phyloP scores from a whole-genome alignment of 352 stramenopile species.

The Globisporangium middletonii region DNA sequence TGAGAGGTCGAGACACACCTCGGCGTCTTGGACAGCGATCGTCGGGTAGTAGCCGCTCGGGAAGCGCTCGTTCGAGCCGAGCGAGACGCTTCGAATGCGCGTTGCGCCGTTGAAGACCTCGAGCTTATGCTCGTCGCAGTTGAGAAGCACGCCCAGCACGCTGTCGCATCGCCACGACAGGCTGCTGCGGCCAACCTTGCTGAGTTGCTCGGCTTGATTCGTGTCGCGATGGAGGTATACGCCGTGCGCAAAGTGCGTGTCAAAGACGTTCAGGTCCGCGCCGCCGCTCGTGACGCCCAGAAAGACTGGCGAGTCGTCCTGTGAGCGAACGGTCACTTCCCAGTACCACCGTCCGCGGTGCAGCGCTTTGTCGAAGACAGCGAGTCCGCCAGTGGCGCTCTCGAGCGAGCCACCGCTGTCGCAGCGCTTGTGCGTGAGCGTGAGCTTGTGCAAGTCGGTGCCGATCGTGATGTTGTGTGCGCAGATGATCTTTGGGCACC shows the following conservation, averaged over 20 bases:
- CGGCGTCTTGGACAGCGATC: constrained; percentile 49
- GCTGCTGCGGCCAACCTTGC: constrained; percentile 1
- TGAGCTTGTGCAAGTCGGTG: constrained; percentile 61
- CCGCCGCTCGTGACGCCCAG: constrained; percentile 49
- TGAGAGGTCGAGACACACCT: constrained; percentile 61
- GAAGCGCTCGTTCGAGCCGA: constrained; percentile 18
- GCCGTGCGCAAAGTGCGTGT: constrained; percentile 10
- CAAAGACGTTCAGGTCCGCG: constrained; percentile 52
- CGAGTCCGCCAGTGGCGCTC: constrained; percentile 33
- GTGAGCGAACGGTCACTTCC: constrained; percentile 50
- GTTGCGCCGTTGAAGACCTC: constrained; percentile 50
- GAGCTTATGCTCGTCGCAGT: constrained; percentile 57
- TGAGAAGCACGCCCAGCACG: constrained; percentile 49
- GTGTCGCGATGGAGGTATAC: constrained; percentile 39
- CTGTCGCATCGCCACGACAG: constrained; percentile 30
- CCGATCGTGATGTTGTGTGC: constrained; percentile 52
- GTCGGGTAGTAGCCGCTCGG: constrained; percentile 39
- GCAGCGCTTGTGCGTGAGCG: constrained; percentile 29
- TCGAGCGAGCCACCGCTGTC: background rate
- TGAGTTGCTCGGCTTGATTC: constrained; percentile 11
- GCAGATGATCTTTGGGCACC: constrained; percentile 69
- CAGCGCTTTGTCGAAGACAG: constrained; percentile 61
- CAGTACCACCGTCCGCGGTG: constrained; percentile 75
- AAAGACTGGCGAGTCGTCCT: constrained; percentile 61
- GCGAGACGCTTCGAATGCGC: constrained; percentile 22